These are phyloP conservation scores for Cladosporium sp. DNA, from an alignment of 2,329 filamentous ascomycete species.

Conservation along the genomic window DNA sequence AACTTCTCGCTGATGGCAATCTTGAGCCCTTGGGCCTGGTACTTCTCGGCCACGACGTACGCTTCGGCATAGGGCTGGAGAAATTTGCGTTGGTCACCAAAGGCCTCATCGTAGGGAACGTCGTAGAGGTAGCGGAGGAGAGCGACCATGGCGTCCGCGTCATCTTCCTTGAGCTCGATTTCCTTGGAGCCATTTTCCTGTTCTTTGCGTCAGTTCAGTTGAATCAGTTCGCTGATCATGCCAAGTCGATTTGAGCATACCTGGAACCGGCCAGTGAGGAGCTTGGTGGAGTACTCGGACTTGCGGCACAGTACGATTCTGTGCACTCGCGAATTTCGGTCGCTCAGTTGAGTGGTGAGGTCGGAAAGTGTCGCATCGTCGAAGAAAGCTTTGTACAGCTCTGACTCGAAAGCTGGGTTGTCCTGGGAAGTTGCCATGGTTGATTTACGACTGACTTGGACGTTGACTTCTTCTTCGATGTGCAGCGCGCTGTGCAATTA, in stretches of 20 bases:
- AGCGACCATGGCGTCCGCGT: background rate
- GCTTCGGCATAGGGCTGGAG: background rate
- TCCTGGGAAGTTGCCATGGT: background rate
- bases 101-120: background rate
- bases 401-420: background rate
- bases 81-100: no score
- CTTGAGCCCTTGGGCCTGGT: background rate
- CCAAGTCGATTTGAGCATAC: background rate
- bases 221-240: no score
- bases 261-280: background rate
- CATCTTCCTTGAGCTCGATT: conserved; percentile 4
- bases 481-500: no score
- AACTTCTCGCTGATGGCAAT: background rate
- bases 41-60: conserved; percentile 8
- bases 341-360: background rate
- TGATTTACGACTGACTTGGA: background rate
- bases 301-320: conserved; percentile 1
- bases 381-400: conserved; percentile 3
- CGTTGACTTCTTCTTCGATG: background rate
- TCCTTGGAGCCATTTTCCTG: background rate
- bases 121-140: conserved; percentile 3
- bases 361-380: conserved; percentile 9
- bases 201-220: background rate
- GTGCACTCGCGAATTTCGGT: background rate
- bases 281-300: conserved; percentile 10